A percentile compares a stretch with the other conserved stretches of the same genome.
phyloP scores from a whole-genome alignment of 495 filamentous ascomycete species.

The Hyphodiscus hymeniophilus region DNA sequence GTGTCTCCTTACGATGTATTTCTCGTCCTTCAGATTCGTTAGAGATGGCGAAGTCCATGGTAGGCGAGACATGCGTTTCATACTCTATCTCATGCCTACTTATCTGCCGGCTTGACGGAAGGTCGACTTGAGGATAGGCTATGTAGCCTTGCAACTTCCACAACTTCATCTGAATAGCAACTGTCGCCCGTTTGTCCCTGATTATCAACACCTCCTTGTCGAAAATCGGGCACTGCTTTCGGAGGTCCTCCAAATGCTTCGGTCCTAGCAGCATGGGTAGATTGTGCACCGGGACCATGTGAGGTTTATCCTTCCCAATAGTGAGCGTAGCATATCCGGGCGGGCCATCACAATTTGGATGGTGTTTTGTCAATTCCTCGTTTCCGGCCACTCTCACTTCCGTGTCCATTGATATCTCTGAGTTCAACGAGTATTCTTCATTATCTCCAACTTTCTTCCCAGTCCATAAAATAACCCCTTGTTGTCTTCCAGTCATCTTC shows the following conservation, averaged over 20 bases:
- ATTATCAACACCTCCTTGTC: conserved; percentile 35
- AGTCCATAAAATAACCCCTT: conserved; percentile 12
- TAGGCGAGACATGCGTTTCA: too few species aligned
- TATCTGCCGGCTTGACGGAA: too few species aligned
- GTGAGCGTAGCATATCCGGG: conserved; percentile 18
- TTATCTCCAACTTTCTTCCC: conserved; percentile 4
- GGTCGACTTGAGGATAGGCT: too few species aligned
- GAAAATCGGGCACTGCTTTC: conserved; percentile 22
- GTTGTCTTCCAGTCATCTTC: conserved; percentile 3
- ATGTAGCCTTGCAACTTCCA: conserved; percentile 66
- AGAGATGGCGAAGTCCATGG: too few species aligned
- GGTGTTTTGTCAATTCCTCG: background rate
- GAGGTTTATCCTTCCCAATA: background rate
- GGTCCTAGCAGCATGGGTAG: conserved; percentile 13
- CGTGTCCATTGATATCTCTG: too few species aligned
- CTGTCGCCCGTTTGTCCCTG: conserved; percentile 37
- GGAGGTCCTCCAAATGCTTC: conserved; percentile 13
- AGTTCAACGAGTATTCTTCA: too few species aligned
- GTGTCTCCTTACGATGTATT: too few species aligned
- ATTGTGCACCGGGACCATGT: conserved; percentile 17
- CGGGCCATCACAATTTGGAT: background rate
- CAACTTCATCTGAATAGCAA: conserved; percentile 45
- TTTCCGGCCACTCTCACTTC: too few species aligned
- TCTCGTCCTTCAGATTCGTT: too few species aligned
- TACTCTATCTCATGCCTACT: too few species aligned